Percentiles rank a stretch among this genome's conserved stretches.
Conservation (phyloP, 306 rosid genomes). For the Rosa rugosa region DNA sequence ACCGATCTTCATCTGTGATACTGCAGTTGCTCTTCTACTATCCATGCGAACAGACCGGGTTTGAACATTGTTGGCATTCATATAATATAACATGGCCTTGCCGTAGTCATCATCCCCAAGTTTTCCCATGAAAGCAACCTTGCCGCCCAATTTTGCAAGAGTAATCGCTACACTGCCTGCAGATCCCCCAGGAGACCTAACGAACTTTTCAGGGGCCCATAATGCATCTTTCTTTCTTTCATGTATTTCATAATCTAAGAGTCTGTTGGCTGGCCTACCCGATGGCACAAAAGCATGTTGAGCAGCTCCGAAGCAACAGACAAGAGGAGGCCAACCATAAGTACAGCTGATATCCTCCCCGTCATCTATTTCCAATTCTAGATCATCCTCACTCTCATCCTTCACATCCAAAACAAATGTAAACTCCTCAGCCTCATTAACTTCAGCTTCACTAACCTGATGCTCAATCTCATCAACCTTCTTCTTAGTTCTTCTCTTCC, state of each 20-base stretch:
- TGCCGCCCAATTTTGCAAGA: constrained; percentile 87
- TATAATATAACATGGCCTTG: constrained; percentile 68
- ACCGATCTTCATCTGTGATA: constrained; percentile 74
- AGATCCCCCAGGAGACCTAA: constrained; percentile 83
- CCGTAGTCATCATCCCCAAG: constrained; percentile 89
- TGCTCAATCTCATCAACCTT: constrained; percentile 39
- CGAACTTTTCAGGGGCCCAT: constrained; percentile 79
- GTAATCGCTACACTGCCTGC: constrained; percentile 90
- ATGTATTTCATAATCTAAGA: constrained; percentile 71
- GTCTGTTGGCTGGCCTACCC: constrained; percentile 84
- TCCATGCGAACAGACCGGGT: constrained; percentile 83
- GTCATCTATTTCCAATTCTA: constrained; percentile 48
- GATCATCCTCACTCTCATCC: constrained; percentile 54
- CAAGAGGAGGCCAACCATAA: constrained; percentile 96
- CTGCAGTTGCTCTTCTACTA: constrained; percentile 58
- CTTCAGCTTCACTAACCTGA: constrained; percentile 43
- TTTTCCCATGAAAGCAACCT: constrained; percentile 97
- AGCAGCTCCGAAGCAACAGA: constrained; percentile 94
- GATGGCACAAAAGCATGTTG: constrained; percentile 92
- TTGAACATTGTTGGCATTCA: constrained; percentile 81
- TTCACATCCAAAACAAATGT: constrained; percentile 42
- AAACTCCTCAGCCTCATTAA: constrained; percentile 49
- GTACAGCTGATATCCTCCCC: constrained; percentile 79
- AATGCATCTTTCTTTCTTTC: constrained; percentile 64
- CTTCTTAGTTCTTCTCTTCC: constrained; percentile 53